Evolutionary conservation across 495 filamentous ascomycete genomes (phyloP), one percentile per base, ranked within the genome.

Genomic region (Poronia punctata): DNA sequence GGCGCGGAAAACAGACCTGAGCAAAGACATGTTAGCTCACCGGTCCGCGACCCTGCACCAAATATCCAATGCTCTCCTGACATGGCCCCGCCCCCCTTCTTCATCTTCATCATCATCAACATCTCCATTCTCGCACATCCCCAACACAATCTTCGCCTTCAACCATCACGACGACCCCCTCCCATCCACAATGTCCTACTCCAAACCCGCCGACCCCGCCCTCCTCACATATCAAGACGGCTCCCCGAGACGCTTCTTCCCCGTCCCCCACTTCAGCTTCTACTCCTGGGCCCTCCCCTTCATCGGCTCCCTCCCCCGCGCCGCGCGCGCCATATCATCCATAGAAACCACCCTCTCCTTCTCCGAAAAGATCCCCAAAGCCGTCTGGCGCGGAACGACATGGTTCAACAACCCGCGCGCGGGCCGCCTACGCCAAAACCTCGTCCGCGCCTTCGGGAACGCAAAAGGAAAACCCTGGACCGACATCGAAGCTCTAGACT

Each of bases 261-360:
- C 85, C 3, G 83, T 89, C 64, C 85, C 86, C 0, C 83, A 89
- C 62, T 89, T 88, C 56, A 74, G 78, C 45, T 85, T 81, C 66
- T 89, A 81, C 80, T 66, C 78, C 1, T 87, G 82, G 80, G 70
- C 78, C 1, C 70, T 82, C 29, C 66, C 75, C 21, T 66, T 73
- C 40, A 68, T 84, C 28, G 74, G 75, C 4, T 72, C 76, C 6
- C 75, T 82, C 38, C 50, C 65, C 10, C 73, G 75, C 43, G 73
- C 79, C 2, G 51, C 60, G 0, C 15, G 32, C 3, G 72, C 73
- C 17, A 74, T 80, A 29, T 28, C 61, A 0, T 4, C n/a, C 0
- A 40, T 72, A 25, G 71, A 75, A 26, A 14, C 53, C 24, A 24
- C 46, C 35, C 43, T 52, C 11, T 12, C 45, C 15, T 42, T 40